Conservation (phyloP, 345 rosid genomes). For the Populus nigra region DNA sequence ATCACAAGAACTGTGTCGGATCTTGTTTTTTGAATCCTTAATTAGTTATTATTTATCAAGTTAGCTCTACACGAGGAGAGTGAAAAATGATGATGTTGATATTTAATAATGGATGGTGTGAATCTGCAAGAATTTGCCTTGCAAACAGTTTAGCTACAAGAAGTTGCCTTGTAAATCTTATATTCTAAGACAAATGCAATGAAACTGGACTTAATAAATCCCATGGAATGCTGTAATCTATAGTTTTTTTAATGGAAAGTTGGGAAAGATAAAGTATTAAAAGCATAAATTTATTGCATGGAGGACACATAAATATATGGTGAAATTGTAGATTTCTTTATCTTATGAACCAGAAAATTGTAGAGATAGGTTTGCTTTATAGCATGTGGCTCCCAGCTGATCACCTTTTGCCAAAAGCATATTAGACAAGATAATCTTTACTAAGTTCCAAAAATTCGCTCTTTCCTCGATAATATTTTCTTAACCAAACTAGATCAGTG, state of each 20-base stretch:
- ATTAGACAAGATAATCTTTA: constrained; percentile 29
- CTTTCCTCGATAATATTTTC: constrained; percentile 69
- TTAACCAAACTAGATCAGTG: constrained; percentile 9
- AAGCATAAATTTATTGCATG: constrained; percentile 6
- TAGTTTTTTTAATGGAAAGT: not conserved
- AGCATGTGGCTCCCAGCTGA: constrained; percentile 33
- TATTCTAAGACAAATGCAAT: not conserved
- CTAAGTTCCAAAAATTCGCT: constrained; percentile 57
- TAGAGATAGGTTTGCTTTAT: constrained; percentile 20
- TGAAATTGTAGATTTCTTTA: not conserved
- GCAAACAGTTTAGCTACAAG: not conserved
- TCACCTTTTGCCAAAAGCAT: constrained; percentile 18
- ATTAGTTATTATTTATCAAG: constrained; percentile 4
- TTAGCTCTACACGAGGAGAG: not conserved
- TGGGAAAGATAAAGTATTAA: not conserved
- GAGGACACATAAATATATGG: not conserved
- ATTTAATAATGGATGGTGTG: not conserved
- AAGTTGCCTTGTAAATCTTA: not conserved
- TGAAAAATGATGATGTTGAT: not conserved
- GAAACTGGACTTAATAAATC: not conserved
- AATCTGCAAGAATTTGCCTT: constrained; percentile 6
- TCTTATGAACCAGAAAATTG: constrained; percentile 1
- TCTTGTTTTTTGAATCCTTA: constrained; percentile 20
- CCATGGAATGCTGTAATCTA: not conserved
- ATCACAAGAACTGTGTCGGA: constrained; percentile 35